Evolutionary conservation across 164 flowering plant species (phyloP), one percentile per base, ranked within the genome.

Genomic region (Euptelea pleiosperma): DNA sequence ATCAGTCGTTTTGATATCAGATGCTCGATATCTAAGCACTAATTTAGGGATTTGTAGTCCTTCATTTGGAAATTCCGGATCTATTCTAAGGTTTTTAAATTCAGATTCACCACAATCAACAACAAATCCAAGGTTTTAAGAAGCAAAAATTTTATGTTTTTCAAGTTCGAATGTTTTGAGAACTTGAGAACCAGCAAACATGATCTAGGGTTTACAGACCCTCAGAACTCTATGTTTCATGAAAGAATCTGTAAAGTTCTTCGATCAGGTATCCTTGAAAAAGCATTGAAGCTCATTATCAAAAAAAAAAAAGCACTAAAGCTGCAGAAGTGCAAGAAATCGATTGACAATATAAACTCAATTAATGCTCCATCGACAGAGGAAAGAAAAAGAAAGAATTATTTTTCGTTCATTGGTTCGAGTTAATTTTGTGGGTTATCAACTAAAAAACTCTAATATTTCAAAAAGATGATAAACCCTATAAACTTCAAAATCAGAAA

Each of bases 371-470:
- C n/a, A n/a, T n/a, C n/a, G n/a, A n/a, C n/a, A n/a, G n/a, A n/a
- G n/a, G n/a, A n/a, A 33, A 45, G 34, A 0, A 18, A n/a, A n/a
- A n/a, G n/a, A n/a, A n/a, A n/a, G n/a, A n/a, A n/a, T n/a, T n/a
- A n/a, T n/a, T n/a, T n/a, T n/a, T n/a, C n/a, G n/a, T n/a, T n/a
- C n/a, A n/a, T n/a, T n/a, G n/a, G n/a, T n/a, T n/a, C n/a, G n/a
- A n/a, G n/a, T n/a, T n/a, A n/a, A n/a, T n/a, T n/a, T 41, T 43
- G 26, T n/a, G 36, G 45, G 31, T 24, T 28, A 15, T 21, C 16
- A 42, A 6, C 2, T 14, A n/a, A n/a, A n/a, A 61, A 61, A 61
- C 65, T 58, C 65, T 53, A 53, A 62, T 29, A 4, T 29, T 9
- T 6, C 2, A 44, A 21, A 31, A 36, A 29, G 11, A 16, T 6